Evolutionary conservation across 2,329 filamentous ascomycete genomes (phyloP).

Genomic region (Onygena corvina): DNA sequence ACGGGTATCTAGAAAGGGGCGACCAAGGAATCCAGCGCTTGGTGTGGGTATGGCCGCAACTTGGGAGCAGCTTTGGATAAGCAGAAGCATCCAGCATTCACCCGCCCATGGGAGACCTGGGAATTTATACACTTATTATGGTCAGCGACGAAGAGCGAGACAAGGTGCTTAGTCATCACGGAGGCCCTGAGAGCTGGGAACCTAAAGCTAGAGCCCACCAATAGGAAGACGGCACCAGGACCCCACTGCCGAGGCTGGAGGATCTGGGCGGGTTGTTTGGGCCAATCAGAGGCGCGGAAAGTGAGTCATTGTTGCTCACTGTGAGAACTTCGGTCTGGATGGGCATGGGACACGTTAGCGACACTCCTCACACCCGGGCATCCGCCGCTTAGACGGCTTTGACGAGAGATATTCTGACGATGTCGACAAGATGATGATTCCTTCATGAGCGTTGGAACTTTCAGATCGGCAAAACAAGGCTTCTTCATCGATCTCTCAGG

Average conservation of each 20-base stretch:
- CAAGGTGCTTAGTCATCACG: not conserved
- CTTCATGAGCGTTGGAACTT: not conserved
- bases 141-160: no score
- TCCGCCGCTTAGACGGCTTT: no score
- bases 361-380: no score
- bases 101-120: no score
- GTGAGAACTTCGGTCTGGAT: not conserved
- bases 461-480: slow-evolving; percentile 2
- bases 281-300: not conserved
- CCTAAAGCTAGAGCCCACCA: not conserved
- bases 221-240: not conserved
- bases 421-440: slow-evolving; percentile 3
- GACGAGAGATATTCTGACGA: slow-evolving; percentile 3
- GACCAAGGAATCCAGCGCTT: not conserved
- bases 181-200: not conserved
- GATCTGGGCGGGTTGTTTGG: not conserved
- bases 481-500: no score
- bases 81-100: not conserved
- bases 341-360: no score
- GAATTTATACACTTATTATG: no score
- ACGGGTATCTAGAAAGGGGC: not conserved
- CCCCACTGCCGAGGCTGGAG: not conserved
- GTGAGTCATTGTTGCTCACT: slow-evolving; percentile 7
- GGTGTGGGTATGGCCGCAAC: not conserved
- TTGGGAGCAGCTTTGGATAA: not conserved